Conservation (phyloP, 495 filamentous ascomycete species). For the Chaetomium cochliodes region DNA sequence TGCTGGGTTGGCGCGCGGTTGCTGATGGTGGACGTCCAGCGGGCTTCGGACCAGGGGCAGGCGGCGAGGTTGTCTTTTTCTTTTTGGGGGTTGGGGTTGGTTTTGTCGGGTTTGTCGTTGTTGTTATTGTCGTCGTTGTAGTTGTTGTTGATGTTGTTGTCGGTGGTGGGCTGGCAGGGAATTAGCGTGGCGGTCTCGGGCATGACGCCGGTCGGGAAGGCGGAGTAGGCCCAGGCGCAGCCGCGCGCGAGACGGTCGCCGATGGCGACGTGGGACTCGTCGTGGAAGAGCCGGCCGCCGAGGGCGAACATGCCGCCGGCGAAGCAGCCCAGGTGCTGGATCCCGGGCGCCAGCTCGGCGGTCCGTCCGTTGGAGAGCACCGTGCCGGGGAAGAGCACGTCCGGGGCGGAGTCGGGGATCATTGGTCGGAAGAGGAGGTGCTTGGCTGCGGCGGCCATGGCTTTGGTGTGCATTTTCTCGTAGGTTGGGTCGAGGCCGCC, state of each 20-base stretch:
- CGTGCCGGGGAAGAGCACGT: slow-evolving; percentile 66
- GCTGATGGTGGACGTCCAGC: slow-evolving; percentile 23
- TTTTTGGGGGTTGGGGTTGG: too few species aligned
- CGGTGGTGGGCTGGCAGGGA: slow-evolving; percentile 31
- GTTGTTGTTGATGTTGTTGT: too few species aligned
- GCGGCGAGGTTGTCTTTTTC: slow-evolving; percentile 7
- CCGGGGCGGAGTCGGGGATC: slow-evolving; percentile 53
- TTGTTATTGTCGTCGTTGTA: too few species aligned
- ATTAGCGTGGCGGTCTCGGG: slow-evolving; percentile 68
- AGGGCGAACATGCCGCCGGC: slow-evolving; percentile 89
- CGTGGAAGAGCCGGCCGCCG: slow-evolving; percentile 71
- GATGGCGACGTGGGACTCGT: slow-evolving; percentile 68
- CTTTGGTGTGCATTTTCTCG: slow-evolving; percentile 47
- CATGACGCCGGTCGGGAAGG: slow-evolving; percentile 81
- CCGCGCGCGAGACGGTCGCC: slow-evolving; percentile 81
- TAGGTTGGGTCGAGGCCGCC: slow-evolving; percentile 43
- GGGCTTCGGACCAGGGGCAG: slow-evolving; percentile 33
- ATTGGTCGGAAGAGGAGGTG: slow-evolving; percentile 68
- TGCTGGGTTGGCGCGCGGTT: slow-evolving; percentile 34
- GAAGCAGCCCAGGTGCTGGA: slow-evolving; percentile 66
- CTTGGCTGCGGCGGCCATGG: slow-evolving; percentile 62
- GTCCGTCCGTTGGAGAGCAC: slow-evolving; percentile 28
- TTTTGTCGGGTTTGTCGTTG: neutral
- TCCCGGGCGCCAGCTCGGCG: slow-evolving; percentile 37
- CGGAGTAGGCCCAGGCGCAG: slow-evolving; percentile 87